Base-by-base conservation (phyloP, 305 asterid species). In the Fraxinus sp. region DNA sequence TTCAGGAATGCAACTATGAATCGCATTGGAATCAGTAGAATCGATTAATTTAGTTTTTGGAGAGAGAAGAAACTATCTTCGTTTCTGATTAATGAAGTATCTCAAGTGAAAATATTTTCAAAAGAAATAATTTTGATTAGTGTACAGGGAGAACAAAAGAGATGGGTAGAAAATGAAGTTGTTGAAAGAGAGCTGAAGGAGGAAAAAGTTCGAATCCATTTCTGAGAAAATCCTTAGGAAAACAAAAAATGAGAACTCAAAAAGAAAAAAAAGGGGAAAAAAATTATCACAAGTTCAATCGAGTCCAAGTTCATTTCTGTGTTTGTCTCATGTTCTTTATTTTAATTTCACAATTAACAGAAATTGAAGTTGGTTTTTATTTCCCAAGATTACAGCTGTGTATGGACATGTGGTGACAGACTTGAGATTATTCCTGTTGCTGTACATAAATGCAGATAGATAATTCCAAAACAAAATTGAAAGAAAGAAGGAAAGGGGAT, bases 1-100 rank as follows among this genome's bases (percentile, higher is more conserved):
- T 93, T 90, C 73, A 85, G 94, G 87, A 88, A 90, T 90, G 90
- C 91, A 4, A 90, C 91, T 24, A 86, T 88, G 87, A 92, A 92
- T 74, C 89, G 92, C 35, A 83, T 95, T 30, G 96, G 97, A 41
- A 84, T 94, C 49, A 88, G 91, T 86, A 90, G 91, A 85, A 79
- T 89, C 24, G 98, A 95, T 80, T 93, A 80, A 86, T 76, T 77
- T 46, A 46, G 22, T 9, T 5, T 35, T 14, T 16, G 6, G 77
- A 2, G 81, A 64, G 49, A 3, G 18, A 37, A 37, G 43, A 37
- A 37, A 39, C 46, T 13, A 39, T 39, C 46, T 39, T 39, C 22
- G 59, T 49, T 49, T 49, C 59, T 49, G 59, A 49, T 49, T 49
- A 49, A 49, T 14, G 59, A 49, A 49, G 59, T 49, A 3, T 46